phyloP scores from a whole-genome alignment of 345 rosid species.

The Lagerstroemia speciosa region DNA sequence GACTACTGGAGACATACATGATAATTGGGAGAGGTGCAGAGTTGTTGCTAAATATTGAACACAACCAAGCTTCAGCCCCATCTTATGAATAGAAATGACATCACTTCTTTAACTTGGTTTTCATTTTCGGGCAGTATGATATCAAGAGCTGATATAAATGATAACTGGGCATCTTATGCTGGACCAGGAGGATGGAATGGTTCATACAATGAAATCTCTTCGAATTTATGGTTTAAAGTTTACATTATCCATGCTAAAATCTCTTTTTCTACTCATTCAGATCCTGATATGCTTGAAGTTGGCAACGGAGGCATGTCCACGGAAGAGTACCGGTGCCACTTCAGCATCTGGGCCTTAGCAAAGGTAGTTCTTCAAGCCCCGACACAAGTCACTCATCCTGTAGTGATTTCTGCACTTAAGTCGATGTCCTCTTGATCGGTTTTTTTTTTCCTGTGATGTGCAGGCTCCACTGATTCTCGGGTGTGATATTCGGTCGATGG shows the following conservation, averaged over 20 bases:
- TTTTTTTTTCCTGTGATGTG: not conserved
- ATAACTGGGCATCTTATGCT: conserved; percentile 39
- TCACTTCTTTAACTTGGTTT: not conserved
- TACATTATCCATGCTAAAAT: not conserved
- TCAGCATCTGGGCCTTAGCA: conserved; percentile 30
- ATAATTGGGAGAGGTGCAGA: conserved; percentile 36
- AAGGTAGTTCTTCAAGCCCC: conserved; percentile 9
- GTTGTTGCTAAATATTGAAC: not conserved
- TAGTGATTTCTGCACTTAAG: not conserved
- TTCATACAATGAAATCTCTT: not conserved
- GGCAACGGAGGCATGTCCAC: conserved; percentile 30
- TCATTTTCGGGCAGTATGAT: conserved; percentile 23
- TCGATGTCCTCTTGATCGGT: not conserved
- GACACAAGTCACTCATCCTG: not conserved
- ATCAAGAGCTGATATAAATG: conserved; percentile 26
- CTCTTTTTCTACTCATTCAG: conserved; percentile 3
- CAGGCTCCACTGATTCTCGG: conserved; percentile 78
- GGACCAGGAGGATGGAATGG: conserved; percentile 57
- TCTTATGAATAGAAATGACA: not conserved
- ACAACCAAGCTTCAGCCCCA: not conserved
- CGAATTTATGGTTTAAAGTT: not conserved
- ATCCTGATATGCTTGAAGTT: conserved; percentile 34
- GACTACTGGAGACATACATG: conserved; percentile 41
- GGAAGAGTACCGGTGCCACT: conserved; percentile 24
- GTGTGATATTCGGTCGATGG: conserved; percentile 67